Percentiles rank a stretch among this genome's conserved stretches.
Conservation (phyloP, 164 flowering plant species). For the Vitis riparia region DNA sequence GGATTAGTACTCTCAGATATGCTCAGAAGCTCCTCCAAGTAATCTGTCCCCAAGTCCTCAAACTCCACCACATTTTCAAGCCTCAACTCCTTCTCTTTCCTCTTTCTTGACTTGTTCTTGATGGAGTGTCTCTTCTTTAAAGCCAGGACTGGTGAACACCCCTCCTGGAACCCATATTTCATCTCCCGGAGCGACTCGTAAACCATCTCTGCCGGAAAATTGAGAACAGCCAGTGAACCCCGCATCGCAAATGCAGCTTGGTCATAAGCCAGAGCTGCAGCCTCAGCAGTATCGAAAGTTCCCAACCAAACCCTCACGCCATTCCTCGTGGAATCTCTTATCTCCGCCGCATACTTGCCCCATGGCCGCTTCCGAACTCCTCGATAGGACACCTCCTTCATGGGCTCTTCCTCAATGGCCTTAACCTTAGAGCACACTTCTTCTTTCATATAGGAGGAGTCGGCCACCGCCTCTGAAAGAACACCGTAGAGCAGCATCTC, state of each 20-base stretch:
- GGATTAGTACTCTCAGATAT: neutral
- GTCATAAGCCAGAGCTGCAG: constrained; percentile 74
- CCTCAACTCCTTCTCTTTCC: constrained; percentile 19
- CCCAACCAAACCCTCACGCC: constrained; percentile 75
- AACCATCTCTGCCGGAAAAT: constrained; percentile 55
- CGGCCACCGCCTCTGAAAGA: constrained; percentile 22
- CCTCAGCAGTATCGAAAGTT: constrained; percentile 76
- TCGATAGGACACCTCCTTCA: constrained; percentile 18
- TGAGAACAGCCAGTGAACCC: constrained; percentile 52
- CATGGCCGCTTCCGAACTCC: constrained; percentile 57
- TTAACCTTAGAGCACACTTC: constrained; percentile 22
- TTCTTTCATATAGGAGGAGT: neutral
- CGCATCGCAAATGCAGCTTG: constrained; percentile 64
- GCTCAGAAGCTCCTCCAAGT: constrained; percentile 53
- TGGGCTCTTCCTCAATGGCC: neutral
- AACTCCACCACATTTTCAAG: constrained; percentile 45
- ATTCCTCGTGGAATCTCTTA: constrained; percentile 62
- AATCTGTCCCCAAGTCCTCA: constrained; percentile 62
- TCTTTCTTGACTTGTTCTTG: constrained; percentile 35
- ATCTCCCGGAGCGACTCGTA: constrained; percentile 47
- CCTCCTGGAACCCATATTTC: constrained; percentile 28
- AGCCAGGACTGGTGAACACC: constrained; percentile 57
- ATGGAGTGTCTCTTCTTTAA: constrained; percentile 56
- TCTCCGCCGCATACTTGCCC: constrained; percentile 76
- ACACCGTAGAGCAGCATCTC: constrained; percentile 54